Evolutionary conservation across 2,329 filamentous ascomycete species (phyloP).

Genomic region (Penicillium sp.): DNA sequence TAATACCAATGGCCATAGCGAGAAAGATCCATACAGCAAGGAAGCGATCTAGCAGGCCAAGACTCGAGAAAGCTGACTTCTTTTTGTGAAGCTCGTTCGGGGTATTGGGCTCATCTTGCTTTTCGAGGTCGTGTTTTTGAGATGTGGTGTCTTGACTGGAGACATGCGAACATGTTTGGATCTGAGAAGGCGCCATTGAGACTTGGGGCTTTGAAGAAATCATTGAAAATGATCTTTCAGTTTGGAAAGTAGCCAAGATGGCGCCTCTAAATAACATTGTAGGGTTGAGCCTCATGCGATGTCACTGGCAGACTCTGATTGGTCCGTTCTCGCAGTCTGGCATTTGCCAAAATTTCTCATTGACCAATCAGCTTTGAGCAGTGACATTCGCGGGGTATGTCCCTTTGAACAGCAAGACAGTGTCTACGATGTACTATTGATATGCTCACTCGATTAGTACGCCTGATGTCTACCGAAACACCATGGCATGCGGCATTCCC

Average conservation of each 20-base stretch:
- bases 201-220: too few species aligned
- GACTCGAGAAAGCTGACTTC: slow-evolving; percentile 46
- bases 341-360: neutral
- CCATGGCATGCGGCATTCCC: slow-evolving; percentile 48
- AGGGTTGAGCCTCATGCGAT: neutral
- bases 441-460: neutral
- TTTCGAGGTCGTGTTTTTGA: slow-evolving; percentile 6
- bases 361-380: slow-evolving; percentile 5
- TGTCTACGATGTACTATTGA: too few species aligned
- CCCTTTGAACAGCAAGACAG: too few species aligned
- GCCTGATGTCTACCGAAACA: neutral
- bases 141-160: neutral
- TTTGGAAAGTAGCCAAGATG: neutral
- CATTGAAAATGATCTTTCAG: too few species aligned
- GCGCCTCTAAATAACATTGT: neutral
- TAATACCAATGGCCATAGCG: slow-evolving; percentile 73
- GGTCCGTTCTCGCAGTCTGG: neutral
- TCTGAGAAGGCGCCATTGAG: neutral
- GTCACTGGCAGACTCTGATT: slow-evolving; percentile 16
- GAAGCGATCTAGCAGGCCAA: slow-evolving; percentile 63
- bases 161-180: neutral
- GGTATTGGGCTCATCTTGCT: neutral
- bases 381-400: slow-evolving; percentile 11
- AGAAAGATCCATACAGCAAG: slow-evolving; percentile 74
- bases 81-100: slow-evolving; percentile 6